Evolutionary conservation across 306 rosid species (phyloP).

Genomic region (Lithocarpus polystachyus): DNA sequence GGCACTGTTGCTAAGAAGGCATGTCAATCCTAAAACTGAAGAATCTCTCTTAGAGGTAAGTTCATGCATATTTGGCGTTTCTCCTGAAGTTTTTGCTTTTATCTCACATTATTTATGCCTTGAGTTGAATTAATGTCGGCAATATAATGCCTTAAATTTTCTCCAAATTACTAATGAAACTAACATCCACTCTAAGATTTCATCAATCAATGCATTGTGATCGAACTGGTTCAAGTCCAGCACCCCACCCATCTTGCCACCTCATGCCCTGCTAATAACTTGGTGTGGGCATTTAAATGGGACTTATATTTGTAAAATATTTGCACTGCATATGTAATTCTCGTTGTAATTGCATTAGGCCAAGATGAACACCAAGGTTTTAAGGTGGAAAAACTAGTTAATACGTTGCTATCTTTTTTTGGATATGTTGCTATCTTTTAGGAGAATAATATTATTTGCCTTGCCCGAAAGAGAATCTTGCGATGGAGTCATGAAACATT

Average conservation of each 20-base stretch:
- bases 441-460: neutral
- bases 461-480: neutral
- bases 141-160: neutral
- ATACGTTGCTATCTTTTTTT: neutral
- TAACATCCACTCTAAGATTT: neutral
- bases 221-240: neutral
- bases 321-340: neutral
- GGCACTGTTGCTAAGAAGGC: slow-evolving; percentile 31
- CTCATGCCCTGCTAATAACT: neutral
- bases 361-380: neutral
- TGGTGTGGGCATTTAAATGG: neutral
- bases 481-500: neutral
- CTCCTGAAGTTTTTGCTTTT: slow-evolving; percentile 7
- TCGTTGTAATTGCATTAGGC: neutral
- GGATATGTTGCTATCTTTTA: neutral
- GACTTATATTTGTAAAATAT: neutral
- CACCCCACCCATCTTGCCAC: neutral
- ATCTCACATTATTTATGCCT: neutral
- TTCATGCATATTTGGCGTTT: slow-evolving; percentile 2
- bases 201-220: neutral
- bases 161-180: neutral
- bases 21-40: slow-evolving; percentile 38
- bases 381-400: neutral
- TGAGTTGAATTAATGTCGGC: neutral
- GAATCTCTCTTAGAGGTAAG: slow-evolving; percentile 55